Evolutionary conservation across 1,284 basidiomycete genomes (phyloP).

Genomic region (Mrakiaceae sp.): DNA sequence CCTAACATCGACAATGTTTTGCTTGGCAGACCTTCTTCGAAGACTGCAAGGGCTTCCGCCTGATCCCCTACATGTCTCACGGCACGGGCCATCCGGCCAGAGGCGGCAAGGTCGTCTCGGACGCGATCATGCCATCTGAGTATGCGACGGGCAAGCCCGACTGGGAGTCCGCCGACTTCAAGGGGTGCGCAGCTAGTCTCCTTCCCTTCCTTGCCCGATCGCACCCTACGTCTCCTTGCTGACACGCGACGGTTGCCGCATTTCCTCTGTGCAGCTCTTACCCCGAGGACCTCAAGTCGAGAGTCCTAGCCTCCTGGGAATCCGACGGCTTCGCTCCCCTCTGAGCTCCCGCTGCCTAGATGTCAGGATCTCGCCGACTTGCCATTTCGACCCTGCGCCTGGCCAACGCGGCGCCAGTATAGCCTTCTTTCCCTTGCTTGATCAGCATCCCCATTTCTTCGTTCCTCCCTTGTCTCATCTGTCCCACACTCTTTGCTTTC

Average conservation of each 20-base stretch:
- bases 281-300: constrained; percentile 10
- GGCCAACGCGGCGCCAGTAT: too few species aligned
- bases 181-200: neutral
- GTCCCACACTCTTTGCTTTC: too few species aligned
- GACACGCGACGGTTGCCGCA: neutral
- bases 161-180: constrained; percentile 18
- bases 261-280: neutral
- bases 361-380: too few species aligned
- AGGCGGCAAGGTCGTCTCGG: constrained; percentile 18
- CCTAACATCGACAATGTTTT: neutral
- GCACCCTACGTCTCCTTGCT: neutral
- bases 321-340: constrained; percentile 11
- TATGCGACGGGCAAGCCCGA: constrained; percentile 12
- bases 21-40: constrained; percentile 8
- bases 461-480: too few species aligned
- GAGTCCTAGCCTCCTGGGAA: constrained; percentile 9
- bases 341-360: neutral
- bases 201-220: neutral
- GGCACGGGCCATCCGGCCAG: constrained; percentile 8
- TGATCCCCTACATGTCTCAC: constrained; percentile 18
- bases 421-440: too few species aligned
- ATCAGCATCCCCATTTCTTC: too few species aligned
- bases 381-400: too few species aligned
- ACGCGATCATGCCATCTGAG: constrained; percentile 17
- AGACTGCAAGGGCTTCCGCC: constrained; percentile 16